Evolutionary conservation across 2,329 filamentous ascomycete genomes (phyloP).

Genomic region (Fusarium fujikuroi): DNA sequence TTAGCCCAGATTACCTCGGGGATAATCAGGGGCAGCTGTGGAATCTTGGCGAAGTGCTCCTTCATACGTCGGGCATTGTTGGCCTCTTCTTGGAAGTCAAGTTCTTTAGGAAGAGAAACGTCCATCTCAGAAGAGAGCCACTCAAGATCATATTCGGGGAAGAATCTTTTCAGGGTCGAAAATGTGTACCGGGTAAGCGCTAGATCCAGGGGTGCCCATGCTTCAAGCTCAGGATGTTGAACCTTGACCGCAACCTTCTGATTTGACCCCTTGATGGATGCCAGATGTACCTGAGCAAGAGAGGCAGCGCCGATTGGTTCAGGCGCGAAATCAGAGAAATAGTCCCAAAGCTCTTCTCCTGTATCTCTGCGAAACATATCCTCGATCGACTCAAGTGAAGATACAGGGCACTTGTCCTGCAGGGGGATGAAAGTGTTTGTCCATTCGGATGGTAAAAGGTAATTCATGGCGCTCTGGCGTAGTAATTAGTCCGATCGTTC

Average conservation of each 20-base stretch:
- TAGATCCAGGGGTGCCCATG: slow-evolving; percentile 91
- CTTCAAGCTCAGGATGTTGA: slow-evolving; percentile 88
- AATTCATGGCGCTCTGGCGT: slow-evolving; percentile 88
- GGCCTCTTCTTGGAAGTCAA: slow-evolving; percentile 89
- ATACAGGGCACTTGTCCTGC: slow-evolving; percentile 95
- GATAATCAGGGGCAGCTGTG: slow-evolving; percentile 83
- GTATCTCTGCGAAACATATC: slow-evolving; percentile 89
- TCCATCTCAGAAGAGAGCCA: slow-evolving; percentile 97
- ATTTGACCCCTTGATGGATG: slow-evolving; percentile 81
- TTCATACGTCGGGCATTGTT: slow-evolving; percentile 83
- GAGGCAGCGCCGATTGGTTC: slow-evolving; percentile 92
- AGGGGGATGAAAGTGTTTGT: slow-evolving; percentile 94
- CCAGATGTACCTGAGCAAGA: slow-evolving; percentile 92
- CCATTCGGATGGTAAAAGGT: slow-evolving; percentile 91
- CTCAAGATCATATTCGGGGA: slow-evolving; percentile 96
- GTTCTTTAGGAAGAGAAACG: slow-evolving; percentile 85
- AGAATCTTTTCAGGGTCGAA: slow-evolving; percentile 87
- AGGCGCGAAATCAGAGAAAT: slow-evolving; percentile 85
- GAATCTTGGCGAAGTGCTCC: slow-evolving; percentile 81
- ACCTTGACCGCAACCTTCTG: slow-evolving; percentile 95
- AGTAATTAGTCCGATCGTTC: slow-evolving; percentile 40
- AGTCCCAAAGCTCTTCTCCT: slow-evolving; percentile 78
- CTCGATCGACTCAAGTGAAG: slow-evolving; percentile 86
- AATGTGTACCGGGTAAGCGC: slow-evolving; percentile 90
- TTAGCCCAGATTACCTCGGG: slow-evolving; percentile 91